Conservation (phyloP, 2,329 filamentous ascomycete genomes). For the Fonsecaea nubica region DNA sequence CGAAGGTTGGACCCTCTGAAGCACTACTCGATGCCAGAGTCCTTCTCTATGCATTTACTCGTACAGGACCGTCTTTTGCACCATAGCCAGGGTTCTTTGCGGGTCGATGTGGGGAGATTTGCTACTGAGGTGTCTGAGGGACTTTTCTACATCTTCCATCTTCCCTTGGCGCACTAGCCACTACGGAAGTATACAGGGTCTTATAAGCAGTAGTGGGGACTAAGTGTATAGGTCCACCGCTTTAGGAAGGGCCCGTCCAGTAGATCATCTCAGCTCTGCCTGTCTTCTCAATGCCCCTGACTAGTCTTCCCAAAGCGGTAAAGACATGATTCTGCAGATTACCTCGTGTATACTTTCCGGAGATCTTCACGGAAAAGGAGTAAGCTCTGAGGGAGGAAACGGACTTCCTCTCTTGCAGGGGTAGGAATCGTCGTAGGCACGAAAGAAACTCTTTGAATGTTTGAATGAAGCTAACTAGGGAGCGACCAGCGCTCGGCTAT, state of each 20-base stretch:
- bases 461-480: too few species aligned
- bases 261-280: not conserved
- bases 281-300: not conserved
- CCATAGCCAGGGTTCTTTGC: slow-evolving; percentile 13
- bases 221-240: not conserved
- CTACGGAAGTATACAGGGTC: slow-evolving; percentile 36
- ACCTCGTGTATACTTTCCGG: not conserved
- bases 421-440: too few species aligned
- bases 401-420: too few species aligned
- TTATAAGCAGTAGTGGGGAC: not conserved
- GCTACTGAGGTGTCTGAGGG: slow-evolving; percentile 2
- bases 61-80: slow-evolving; percentile 10
- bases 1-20: slow-evolving; percentile 6
- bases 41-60: slow-evolving; percentile 6
- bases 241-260: not conserved
- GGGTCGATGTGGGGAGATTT: slow-evolving; percentile 5
- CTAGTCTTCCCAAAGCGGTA: not conserved
- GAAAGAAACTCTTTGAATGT: too few species aligned
- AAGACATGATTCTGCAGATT: not conserved
- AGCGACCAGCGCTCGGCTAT: too few species aligned
- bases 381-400: too few species aligned
- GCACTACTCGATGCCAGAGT: slow-evolving; percentile 4
- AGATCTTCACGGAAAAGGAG: too few species aligned
- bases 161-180: slow-evolving; percentile 47
- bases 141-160: slow-evolving; percentile 12